Evolutionary conservation across 2,329 filamentous ascomycete species (phyloP), one percentile per base, ranked within the genome.

Genomic region (Chlorencoelia australis): DNA sequence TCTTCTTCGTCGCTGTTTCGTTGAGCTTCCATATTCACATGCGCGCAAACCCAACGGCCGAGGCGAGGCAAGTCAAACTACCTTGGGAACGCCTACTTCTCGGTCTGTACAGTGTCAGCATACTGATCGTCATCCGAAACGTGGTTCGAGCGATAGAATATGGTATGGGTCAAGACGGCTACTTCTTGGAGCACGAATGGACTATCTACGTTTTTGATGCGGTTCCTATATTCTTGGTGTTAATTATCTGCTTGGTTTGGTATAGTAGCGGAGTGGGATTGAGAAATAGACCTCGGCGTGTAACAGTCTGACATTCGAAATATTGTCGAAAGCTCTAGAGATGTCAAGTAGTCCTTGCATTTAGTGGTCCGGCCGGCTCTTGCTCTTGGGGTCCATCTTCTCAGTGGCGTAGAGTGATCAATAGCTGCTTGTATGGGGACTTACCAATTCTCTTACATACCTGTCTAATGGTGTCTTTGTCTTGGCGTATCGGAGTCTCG

Each of bases 1-100:
- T 61, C 16, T 55, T 76, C 22, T 80, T 79, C 47, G 54, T 71
- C 24, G 38, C 64, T 4, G 63, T 65, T 2, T 62, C 69, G 0
- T 44, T 62, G 5, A 24, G 42, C 9, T 51, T 48, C 32, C 40
- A 52, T 7, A 32, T n/a, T 10, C 33, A 48, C 5, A 24, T 50
- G 20, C 21, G 29, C 7, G 39, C 25, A 22, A 28, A 29, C 4
- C 48, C 47, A 8, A 52, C 49, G 2, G 24, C 16, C 4, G 35
- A 43, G 25, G 38, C 34, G 14, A 30, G 28, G 22, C 30, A n/a
- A 5, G 38, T 40, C 7, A 24, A 31, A 8, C 30, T 33, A 2
- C 33, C 33, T 2, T 53, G 57, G 62, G 47, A 49, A 41, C 56
- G 55, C 31, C 57, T 61, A 34, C 51, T 71, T 28, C 44, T 49